Evolutionary conservation across 306 rosid species (phyloP).

Genomic region (cucumber (Cucumis sativus)): Cucumber_9930_V3 NC_026655.2:6628501-6629000

Average conservation of each 20-base stretch:
- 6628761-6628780: background rate
- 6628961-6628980: conserved; percentile 65
- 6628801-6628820: conserved; percentile 66
- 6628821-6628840: conserved; percentile 93
- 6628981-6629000: conserved; percentile 58
- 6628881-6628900: conserved; percentile 47
- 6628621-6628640: background rate
- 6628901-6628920: conserved; percentile 65
- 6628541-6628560: background rate
- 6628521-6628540: background rate
- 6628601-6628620: background rate
- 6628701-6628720: conserved; percentile 1
- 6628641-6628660: background rate
- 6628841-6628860: conserved; percentile 58
- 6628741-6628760: background rate
- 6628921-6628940: conserved; percentile 57
- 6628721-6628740: background rate
- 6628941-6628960: conserved; percentile 47
- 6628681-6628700: background rate
- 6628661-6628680: background rate
- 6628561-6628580: background rate
- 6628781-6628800: conserved; percentile 15
- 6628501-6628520: background rate
- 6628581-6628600: background rate
- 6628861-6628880: conserved; percentile 59